Evolutionary conservation across 345 rosid species (phyloP), one percentile per base, ranked within the genome.

Genomic region (Camelina sativa): DNA sequence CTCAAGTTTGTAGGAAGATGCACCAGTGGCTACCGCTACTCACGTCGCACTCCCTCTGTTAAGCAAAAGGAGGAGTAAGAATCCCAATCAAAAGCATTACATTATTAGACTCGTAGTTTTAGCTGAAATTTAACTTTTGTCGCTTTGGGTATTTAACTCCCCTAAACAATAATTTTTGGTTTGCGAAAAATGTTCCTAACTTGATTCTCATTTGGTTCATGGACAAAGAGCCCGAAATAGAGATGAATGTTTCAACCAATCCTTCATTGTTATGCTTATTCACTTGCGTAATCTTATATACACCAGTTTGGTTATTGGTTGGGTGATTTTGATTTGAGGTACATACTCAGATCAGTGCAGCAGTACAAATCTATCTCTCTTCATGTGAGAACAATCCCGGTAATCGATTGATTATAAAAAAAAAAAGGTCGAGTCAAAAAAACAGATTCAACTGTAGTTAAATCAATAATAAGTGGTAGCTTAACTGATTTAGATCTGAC

Each of bases 1-100:
- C 93, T 94, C 48, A 94, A 90, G 79, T 73, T 89, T 30, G 78
- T 92, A 1, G 99, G 99, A 52, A 90, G 99, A 75, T 81, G 84
- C 19, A 87, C 88, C 0, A 84, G 84, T 53, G 71, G 78, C 11
- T 65, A 51, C 53, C 73, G 89, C 59, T 47, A 77, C 72, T 56
- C 90, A 23, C 11, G 47, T 10, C 75, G 85, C 52, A 57, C 23
- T 60, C 50, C 65, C 0, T 43, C 65, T 2, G 41, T 79, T 1
- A 93, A 93, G 82, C 89, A 52, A 13, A 91, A 91, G 78, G 80
- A 81, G 44, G 72, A 68, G 72, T 68, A 54, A 52, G 62, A 40
- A 68, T 17, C 11, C 6, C 6, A 16, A 28, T 4, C 5, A 28
- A 35, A 48, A 55, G 22, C 22, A 71, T 71, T 25, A 56, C 17